Percentiles rank a stretch among this genome's conserved stretches.
phyloP scores from a whole-genome alignment of 495 filamentous ascomycete genomes.

The Trichocladium uniseriatum region DNA sequence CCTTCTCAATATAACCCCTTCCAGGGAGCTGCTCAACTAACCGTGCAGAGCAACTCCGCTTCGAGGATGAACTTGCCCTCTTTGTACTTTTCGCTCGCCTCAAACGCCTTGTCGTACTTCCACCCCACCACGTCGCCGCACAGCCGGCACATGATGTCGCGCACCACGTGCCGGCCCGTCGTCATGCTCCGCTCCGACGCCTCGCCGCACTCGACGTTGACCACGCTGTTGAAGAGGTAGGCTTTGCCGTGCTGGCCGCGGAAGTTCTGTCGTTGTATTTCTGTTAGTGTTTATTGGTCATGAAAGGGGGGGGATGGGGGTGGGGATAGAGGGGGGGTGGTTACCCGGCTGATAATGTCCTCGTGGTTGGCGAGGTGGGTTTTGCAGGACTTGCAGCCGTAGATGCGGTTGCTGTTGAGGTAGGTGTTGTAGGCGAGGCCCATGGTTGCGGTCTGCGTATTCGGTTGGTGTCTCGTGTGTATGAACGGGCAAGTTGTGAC shows the following conservation, averaged over 20 bases:
- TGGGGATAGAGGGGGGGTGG: slow-evolving; percentile 18
- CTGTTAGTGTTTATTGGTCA: too few relatives aligned
- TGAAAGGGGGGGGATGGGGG: background rate
- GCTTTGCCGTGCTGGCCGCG: slow-evolving; percentile 97
- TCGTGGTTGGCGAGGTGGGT: slow-evolving; percentile 90
- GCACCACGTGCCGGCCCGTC: slow-evolving; percentile 87
- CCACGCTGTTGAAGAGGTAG: slow-evolving; percentile 88
- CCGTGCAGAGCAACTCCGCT: slow-evolving; percentile 77
- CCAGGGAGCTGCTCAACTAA: slow-evolving; percentile 23
- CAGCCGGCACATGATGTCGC: slow-evolving; percentile 81
- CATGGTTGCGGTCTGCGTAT: slow-evolving; percentile 45
- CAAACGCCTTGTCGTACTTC: slow-evolving; percentile 98
- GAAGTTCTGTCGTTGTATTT: slow-evolving; percentile 87
- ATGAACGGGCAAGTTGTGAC: too few relatives aligned
- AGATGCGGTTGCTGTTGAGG: slow-evolving; percentile 80
- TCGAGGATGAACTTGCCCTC: slow-evolving; percentile 97
- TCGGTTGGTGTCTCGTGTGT: background rate
- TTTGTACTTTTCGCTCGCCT: slow-evolving; percentile 91
- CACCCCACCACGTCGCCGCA: slow-evolving; percentile 91
- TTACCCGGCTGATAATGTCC: slow-evolving; percentile 87
- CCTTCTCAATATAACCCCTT: too few relatives aligned
- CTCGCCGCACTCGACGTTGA: slow-evolving; percentile 75
- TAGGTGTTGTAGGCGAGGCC: slow-evolving; percentile 95
- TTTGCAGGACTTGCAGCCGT: slow-evolving; percentile 93
- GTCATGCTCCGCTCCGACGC: slow-evolving; percentile 95